Evolutionary conservation across 208 protist genomes (phyloP), one percentile per base, ranked within the genome.

Genomic region (Zelonia costaricensis): DNA sequence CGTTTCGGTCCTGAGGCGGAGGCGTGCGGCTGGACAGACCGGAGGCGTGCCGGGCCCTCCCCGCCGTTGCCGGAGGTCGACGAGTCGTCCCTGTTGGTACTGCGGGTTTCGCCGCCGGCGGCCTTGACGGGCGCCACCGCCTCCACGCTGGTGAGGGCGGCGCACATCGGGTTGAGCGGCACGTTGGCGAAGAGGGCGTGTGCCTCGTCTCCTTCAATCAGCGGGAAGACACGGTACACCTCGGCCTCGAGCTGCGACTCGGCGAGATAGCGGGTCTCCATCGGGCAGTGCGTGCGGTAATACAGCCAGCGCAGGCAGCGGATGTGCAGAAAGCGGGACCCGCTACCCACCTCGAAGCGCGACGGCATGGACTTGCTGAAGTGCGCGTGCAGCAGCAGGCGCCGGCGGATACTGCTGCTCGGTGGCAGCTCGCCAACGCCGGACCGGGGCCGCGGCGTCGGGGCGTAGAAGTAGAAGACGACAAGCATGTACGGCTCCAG

Each of bases 191-290:
- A 65, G 25, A 73, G 44, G 35, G 47, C 52, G 22, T 43, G 36
- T 27, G 66, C 66, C 27, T 48, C 52, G 35, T 65, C 52, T 15
- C 52, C 66, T 23, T 73, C 52, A 27, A 87, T 53, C 23, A 90
- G 57, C 1, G 88, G 88, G 58, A 94, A 90, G 38, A 76, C 80
- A 23, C 88, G 88, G 58, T 86, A 91, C 48, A 68, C 68, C 49
- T 94, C 88, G 35, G 78, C 79, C 35, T 91, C 77, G 16, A 84
- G 54, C 63, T 94, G 84, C 31, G 69, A 46, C 38, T 82, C 59
- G n/a, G 65, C 47, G 2, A 88, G 44, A 23, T 71, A 55, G 43
- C 55, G 66, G 16, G 83, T 88, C 20, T 75, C 63, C 54, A 87
- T 66, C 10, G 56, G 49, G 33, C 78, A 76, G 68, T 90, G 79